phyloP scores from a whole-genome alignment of 805 yeast species.

The Cyberlindnera mycetangii region DNA sequence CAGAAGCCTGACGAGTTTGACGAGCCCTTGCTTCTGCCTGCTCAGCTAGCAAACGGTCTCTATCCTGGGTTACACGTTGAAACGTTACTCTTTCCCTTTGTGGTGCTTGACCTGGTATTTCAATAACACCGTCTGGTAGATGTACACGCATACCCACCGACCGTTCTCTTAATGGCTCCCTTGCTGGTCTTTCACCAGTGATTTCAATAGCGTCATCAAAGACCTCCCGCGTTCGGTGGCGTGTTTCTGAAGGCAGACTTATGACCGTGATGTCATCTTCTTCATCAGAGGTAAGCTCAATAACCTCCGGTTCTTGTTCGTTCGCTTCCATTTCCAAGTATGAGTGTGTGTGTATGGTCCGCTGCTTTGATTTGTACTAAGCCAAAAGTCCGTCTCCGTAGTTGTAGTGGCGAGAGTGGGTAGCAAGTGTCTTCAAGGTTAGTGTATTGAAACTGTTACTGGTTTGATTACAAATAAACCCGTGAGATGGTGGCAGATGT shows the following conservation, averaged over 20 bases:
- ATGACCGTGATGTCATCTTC: conserved; percentile 2
- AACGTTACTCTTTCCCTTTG: neutral
- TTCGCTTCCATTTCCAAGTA: too few relatives aligned
- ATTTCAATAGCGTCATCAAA: neutral
- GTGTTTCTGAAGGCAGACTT: neutral
- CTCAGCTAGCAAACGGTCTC: neutral
- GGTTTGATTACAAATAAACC: too few relatives aligned
- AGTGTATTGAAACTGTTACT: too few relatives aligned
- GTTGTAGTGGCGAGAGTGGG: too few relatives aligned
- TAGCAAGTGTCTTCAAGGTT: too few relatives aligned
- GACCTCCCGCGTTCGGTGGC: neutral
- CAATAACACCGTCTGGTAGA: neutral
- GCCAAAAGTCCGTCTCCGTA: too few relatives aligned
- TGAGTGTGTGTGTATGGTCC: too few relatives aligned
- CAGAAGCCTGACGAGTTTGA: neutral
- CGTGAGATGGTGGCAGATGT: too few relatives aligned
- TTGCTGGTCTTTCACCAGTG: neutral
- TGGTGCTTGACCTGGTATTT: neutral
- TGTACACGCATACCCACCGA: neutral
- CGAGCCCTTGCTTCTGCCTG: neutral
- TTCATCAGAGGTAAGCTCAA: neutral
- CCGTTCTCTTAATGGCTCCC: neutral
- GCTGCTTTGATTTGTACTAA: too few relatives aligned
- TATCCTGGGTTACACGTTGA: neutral
- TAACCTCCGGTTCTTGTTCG: neutral